Evolutionary conservation across 768 basidiomycete genomes (phyloP), one percentile per base, ranked within the genome.

Genomic region (Kwoniella dejecticola): DNA sequence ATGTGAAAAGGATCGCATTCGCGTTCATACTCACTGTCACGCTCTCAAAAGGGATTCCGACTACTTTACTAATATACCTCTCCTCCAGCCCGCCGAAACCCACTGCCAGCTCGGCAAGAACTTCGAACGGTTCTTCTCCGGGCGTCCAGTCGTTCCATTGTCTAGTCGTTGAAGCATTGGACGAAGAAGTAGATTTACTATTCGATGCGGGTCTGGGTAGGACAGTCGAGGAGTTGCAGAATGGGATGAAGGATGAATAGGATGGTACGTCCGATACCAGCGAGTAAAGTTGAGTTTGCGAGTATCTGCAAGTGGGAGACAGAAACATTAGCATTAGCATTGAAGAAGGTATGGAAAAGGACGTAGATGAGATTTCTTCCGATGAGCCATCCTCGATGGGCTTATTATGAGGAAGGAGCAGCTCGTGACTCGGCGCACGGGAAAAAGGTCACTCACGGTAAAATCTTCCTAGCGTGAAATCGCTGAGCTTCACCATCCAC

Each of bases 71-170:
- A 50, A 88, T 82, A 78, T 96, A 99, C 79, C 85, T 88, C 79
- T 98, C 95, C 64, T 84, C 83, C 73, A 96, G 88, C 17, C 86
- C 83, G 67, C 93, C 84, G 77, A 97, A 98, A 7, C 91, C 91
- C 31, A 95, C 88, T 2, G 86, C 86, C 67, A 98, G 81, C 76
- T 97, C 91, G 6, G 89, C 93, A 40, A 91, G 86, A 81, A 95
- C 85, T 46, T 78, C 76, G 82, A 80, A 59, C 77, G 81, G 69
- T 63, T 77, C 53, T 72, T 64, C 61, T 63, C 78, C 70, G 0
- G 60, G 66, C 11, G 70, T 56, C 77, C 78, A 79, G 4, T 66
- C 47, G 0, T 45, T 55, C 31, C 23, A 46, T 49, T 48, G 26
- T 17, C 41, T 30, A 3, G n/a, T 10, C 4, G 47, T 40, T 30